Percentiles rank a stretch among this genome's conserved stretches.
Conservation (phyloP, 1,284 basidiomycete genomes). For the Puccinia novopanici region DNA sequence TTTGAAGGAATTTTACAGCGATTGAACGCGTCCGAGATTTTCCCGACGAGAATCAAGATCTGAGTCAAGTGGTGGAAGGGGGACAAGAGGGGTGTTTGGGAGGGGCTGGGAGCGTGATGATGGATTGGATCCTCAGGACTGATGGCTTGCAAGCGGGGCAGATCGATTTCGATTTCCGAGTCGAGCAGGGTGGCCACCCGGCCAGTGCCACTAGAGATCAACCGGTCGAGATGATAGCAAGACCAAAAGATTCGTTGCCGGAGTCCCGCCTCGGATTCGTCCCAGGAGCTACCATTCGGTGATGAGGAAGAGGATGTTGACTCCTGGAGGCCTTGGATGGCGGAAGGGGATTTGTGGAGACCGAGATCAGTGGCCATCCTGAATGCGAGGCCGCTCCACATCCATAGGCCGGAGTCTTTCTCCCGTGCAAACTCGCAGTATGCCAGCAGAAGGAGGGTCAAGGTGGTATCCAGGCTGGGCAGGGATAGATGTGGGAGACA, state of each 20-base stretch:
- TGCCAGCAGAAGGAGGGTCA: constrained; percentile 46
- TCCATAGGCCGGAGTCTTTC: constrained; percentile 50
- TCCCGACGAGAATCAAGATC: constrained; percentile 49
- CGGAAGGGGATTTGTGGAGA: constrained; percentile 47
- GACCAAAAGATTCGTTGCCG: constrained; percentile 50
- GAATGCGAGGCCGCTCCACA: constrained; percentile 50
- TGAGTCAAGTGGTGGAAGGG: constrained; percentile 51
- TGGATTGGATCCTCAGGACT: constrained; percentile 5
- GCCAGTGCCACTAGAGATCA: constrained; percentile 51
- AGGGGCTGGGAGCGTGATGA: neutral
- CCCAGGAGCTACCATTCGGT: constrained; percentile 4
- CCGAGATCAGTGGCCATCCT: constrained; percentile 48
- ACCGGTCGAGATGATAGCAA: constrained; percentile 49
- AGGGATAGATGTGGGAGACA: constrained; percentile 51
- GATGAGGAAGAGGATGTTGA: neutral
- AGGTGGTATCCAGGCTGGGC: constrained; percentile 49
- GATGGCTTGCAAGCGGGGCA: neutral
- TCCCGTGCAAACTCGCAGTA: constrained; percentile 51
- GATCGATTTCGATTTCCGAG: constrained; percentile 50
- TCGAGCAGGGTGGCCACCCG: constrained; percentile 48
- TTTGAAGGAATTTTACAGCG: constrained; percentile 5
- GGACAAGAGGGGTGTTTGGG: constrained; percentile 33
- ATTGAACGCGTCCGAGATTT: constrained; percentile 51
- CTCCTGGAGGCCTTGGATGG: neutral
- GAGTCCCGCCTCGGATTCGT: constrained; percentile 21